Conservation (phyloP, 345 rosid genomes). For the Raphanus sativus region DNA sequence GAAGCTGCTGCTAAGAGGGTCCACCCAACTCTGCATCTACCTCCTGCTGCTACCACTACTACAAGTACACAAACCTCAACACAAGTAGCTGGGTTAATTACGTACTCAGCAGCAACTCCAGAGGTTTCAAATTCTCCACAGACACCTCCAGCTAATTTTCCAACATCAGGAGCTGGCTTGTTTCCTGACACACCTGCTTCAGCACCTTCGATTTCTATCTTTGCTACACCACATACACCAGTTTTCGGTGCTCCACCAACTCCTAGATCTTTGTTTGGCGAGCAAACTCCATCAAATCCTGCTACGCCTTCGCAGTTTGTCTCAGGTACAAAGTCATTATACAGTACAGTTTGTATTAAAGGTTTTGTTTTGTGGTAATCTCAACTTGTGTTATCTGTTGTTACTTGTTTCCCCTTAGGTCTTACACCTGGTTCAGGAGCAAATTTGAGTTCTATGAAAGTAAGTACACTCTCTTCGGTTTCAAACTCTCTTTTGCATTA, state of each 20-base stretch:
- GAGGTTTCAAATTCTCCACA: conserved; percentile 49
- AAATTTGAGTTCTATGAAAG: conserved; percentile 76
- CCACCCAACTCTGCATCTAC: conserved; percentile 94
- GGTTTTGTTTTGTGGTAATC: conserved; percentile 1
- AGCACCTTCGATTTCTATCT: conserved; percentile 61
- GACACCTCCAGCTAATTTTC: conserved; percentile 47
- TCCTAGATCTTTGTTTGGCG: conserved; percentile 51
- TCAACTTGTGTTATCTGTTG: conserved; percentile 1
- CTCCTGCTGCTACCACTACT: conserved; percentile 40
- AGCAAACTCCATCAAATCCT: conserved; percentile 58
- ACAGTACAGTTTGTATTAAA: background rate
- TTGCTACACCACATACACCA: conserved; percentile 63
- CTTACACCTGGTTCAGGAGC: conserved; percentile 68
- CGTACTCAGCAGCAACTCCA: conserved; percentile 51
- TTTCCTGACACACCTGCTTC: conserved; percentile 67
- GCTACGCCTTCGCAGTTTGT: conserved; percentile 46
- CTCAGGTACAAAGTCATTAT: conserved; percentile 6
- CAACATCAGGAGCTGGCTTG: conserved; percentile 60
- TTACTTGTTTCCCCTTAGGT: conserved; percentile 44
- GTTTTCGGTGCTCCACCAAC: conserved; percentile 62
- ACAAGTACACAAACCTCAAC: conserved; percentile 67
- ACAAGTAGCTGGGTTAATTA: conserved; percentile 62
- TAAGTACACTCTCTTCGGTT: conserved; percentile 46
- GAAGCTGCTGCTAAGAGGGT: conserved; percentile 97
- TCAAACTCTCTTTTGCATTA: background rate